Percentiles rank a stretch among this genome's conserved stretches.
Conservation (phyloP, 345 rosid species). For the Gossypium ekmanianum region DNA sequence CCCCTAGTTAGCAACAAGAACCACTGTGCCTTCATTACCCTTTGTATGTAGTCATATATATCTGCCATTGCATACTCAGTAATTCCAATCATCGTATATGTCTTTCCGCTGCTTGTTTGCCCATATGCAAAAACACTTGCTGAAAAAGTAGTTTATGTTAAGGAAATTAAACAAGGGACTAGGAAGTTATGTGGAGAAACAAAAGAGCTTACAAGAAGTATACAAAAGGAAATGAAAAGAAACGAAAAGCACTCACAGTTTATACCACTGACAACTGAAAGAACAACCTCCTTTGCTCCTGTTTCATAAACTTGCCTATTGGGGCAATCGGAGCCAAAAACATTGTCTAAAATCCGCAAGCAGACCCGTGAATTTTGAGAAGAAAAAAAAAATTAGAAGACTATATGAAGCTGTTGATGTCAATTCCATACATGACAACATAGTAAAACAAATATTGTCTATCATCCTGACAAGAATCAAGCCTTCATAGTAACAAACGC, state of each 20-base stretch:
- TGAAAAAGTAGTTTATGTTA: not conserved
- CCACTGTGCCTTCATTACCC: not conserved
- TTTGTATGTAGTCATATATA: not conserved
- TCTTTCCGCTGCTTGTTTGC: constrained; percentile 3
- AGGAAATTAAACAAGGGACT: not conserved
- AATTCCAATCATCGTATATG: constrained; percentile 6
- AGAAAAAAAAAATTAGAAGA: not conserved
- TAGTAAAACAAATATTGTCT: not conserved
- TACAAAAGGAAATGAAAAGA: not conserved
- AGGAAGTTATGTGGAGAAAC: not conserved
- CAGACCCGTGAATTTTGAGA: not conserved
- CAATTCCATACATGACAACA: not conserved
- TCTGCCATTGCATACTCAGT: not conserved
- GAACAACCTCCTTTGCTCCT: constrained; percentile 3
- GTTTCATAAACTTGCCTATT: constrained; percentile 3
- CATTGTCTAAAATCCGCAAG: not conserved
- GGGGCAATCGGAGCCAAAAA: constrained; percentile 1
- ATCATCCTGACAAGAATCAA: not conserved
- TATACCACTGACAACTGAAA: constrained; percentile 9
- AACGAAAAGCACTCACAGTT: not conserved
- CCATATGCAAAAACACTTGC: constrained; percentile 5
- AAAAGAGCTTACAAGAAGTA: not conserved
- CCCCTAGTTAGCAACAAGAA: not conserved
- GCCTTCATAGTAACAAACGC: not conserved
- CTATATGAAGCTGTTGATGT: not conserved